phyloP scores from a whole-genome alignment of 345 rosid species.

The Salix suchowensis region DNA sequence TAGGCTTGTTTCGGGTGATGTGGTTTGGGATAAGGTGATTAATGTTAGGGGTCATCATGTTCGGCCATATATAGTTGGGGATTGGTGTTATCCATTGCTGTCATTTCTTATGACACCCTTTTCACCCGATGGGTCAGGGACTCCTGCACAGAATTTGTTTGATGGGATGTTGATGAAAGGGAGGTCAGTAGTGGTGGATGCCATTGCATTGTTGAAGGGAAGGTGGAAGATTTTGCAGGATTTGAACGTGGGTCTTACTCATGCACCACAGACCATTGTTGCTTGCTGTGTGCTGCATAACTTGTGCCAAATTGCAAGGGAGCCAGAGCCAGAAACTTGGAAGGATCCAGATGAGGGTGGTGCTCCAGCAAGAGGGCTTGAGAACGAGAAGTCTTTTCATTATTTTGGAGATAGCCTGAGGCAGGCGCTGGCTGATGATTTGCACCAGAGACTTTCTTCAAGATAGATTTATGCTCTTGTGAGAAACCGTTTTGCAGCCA shows the following conservation, averaged over 20 bases:
- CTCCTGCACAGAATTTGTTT: slow-evolving; percentile 83
- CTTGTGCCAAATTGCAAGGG: slow-evolving; percentile 89
- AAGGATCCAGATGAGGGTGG: slow-evolving; percentile 88
- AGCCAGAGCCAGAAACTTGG: slow-evolving; percentile 87
- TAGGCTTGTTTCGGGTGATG: slow-evolving; percentile 75
- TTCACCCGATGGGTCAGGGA: slow-evolving; percentile 70
- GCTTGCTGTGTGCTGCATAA: slow-evolving; percentile 99
- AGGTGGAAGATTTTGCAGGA: slow-evolving; percentile 97
- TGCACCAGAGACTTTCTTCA: slow-evolving; percentile 87
- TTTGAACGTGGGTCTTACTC: slow-evolving; percentile 86
- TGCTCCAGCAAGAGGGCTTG: slow-evolving; percentile 58
- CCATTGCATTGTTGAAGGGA: slow-evolving; percentile 80
- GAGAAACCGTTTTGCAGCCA: slow-evolving; percentile 2
- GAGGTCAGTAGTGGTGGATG: slow-evolving; percentile 88
- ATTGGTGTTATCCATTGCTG: slow-evolving; percentile 89
- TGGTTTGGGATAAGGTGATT: slow-evolving; percentile 85
- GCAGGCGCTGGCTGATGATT: slow-evolving; percentile 90
- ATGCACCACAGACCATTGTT: slow-evolving; percentile 93
- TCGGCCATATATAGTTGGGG: slow-evolving; percentile 87
- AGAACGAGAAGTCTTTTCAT: slow-evolving; percentile 73
- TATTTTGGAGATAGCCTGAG: slow-evolving; percentile 80
- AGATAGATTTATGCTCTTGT: slow-evolving; percentile 34
- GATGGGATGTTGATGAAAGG: slow-evolving; percentile 99
- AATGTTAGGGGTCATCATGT: slow-evolving; percentile 78
- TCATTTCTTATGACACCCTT: slow-evolving; percentile 90